phyloP scores from a whole-genome alignment of 2,329 filamentous ascomycete species.

The Botrytis fragariae region DNA sequence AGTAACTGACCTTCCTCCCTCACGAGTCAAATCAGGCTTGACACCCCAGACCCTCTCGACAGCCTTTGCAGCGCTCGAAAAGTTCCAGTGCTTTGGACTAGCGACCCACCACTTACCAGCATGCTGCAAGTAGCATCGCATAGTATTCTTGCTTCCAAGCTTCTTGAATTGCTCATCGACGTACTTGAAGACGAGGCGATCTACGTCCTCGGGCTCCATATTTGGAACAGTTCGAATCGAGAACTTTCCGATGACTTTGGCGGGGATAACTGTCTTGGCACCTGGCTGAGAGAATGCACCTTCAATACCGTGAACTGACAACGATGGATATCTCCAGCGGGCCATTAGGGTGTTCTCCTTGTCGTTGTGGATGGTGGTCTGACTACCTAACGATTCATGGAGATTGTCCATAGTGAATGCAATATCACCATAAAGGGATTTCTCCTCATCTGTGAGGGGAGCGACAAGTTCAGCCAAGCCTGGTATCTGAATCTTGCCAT shows the following conservation, averaged over 20 bases:
- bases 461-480: constrained; percentile 93
- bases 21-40: constrained; percentile 89
- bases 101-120: constrained; percentile 99
- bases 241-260: constrained; percentile 98
- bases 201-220: constrained; percentile 92
- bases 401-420: constrained; percentile 96
- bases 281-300: constrained; percentile 91
- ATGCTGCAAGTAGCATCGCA: constrained; percentile 81
- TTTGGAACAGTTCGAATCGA: constrained; percentile 95
- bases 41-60: constrained; percentile 93
- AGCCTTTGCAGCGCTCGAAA: constrained; percentile 90
- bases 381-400: constrained; percentile 84
- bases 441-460: constrained; percentile 81
- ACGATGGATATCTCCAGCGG: constrained; percentile 90
- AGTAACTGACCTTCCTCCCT: constrained; percentile 74
- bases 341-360: constrained; percentile 95
- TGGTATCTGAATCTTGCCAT: constrained; percentile 93
- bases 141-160: constrained; percentile 86
- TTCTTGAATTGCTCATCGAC: constrained; percentile 82
- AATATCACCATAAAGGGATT: constrained; percentile 82
- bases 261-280: constrained; percentile 97
- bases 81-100: constrained; percentile 98
- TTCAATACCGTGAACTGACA: constrained; percentile 92
- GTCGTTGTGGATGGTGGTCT: constrained; percentile 80
- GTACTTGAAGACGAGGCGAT: constrained; percentile 78